Evolutionary conservation across 2,329 filamentous ascomycete species (phyloP), one percentile per base, ranked within the genome.

Genomic region (Claviceps sp.): DNA sequence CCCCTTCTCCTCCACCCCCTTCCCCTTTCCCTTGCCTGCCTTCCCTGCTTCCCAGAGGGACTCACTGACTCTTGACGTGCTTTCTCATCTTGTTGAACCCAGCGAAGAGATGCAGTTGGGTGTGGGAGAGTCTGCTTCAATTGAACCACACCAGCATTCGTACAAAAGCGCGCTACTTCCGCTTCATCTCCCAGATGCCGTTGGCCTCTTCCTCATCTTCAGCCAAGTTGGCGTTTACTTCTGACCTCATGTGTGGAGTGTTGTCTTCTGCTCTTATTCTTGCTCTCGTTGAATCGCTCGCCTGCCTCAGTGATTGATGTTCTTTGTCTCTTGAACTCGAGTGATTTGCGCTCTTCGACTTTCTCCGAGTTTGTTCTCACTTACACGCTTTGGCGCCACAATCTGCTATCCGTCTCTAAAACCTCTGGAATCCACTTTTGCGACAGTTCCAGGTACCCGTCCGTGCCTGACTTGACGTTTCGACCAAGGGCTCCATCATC

Each of bases 381-480:
- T 50, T 52, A 54, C 47, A 54, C 48, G 16, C 42, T 13, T 26
- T 26, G 50, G 52, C 55, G 54, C 56, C 55, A 55, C 55, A 43
- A 54, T 51, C 52, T 51, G 53, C 50, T 51, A 51, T 57, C 53
- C 41, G 47, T 55, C 49, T 50, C 13, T 37, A 18, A 13, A 34
- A 51, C 42, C 34, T 47, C 20, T 43, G 44, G 37, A 50, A 53
- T 37, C 52, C 48, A 53, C 53, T 52, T 42, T 45, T 52, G 52
- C 50, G 47, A 51, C 54, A 55, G 54, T 50, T 54, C 53, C 56
- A 60, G 59, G 58, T 59, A 55, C 56, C 55, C 57, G 58, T 58
- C 50, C 50, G 51, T 54, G 41, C 48, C 51, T 51, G 42, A 44
- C 45, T 47, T 44, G 43, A 26, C 54, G 42, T 54, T 43, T 54